Conservation (phyloP, 2,329 filamentous ascomycete genomes). For the Fusarium sp. region DNA sequence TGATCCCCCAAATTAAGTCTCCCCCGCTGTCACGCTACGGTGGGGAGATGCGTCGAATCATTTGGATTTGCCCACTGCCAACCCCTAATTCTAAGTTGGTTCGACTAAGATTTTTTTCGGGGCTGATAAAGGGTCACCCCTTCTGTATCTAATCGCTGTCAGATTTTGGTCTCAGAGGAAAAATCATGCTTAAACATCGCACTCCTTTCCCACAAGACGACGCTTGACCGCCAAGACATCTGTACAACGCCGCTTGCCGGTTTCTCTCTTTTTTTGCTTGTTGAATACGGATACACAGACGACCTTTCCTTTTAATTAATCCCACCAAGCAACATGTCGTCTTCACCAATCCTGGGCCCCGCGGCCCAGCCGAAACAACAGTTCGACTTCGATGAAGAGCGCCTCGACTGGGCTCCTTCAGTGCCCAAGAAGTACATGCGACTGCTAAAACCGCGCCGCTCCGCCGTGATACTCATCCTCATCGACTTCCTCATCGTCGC, state of each 20-base stretch:
- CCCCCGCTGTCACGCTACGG: background rate
- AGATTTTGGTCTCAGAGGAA: constrained; percentile 6
- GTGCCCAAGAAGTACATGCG: constrained; percentile 44
- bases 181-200: constrained; percentile 16
- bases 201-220: constrained; percentile 8
- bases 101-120: constrained; percentile 13
- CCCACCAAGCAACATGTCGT: constrained; percentile 4
- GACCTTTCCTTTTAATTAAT: background rate
- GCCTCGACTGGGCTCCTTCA: constrained; percentile 42
- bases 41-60: constrained; percentile 15
- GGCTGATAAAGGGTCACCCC: constrained; percentile 25
- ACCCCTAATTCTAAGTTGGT: constrained; percentile 2
- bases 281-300: background rate
- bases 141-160: constrained; percentile 10
- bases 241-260: constrained; percentile 3
- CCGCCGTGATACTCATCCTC: constrained; percentile 69
- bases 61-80: background rate
- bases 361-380: constrained; percentile 15
- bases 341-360: constrained; percentile 29
- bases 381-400: constrained; percentile 48
- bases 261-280: background rate
- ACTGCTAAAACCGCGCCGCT: constrained; percentile 38
- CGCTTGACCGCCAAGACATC: background rate
- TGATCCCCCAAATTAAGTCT: constrained; percentile 1
- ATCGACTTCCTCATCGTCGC: constrained; percentile 73